These are phyloP conservation scores for Dactylorhiza incarnata DNA, from an alignment of 106 monocot genomes.

Conservation along the genomic window DNA sequence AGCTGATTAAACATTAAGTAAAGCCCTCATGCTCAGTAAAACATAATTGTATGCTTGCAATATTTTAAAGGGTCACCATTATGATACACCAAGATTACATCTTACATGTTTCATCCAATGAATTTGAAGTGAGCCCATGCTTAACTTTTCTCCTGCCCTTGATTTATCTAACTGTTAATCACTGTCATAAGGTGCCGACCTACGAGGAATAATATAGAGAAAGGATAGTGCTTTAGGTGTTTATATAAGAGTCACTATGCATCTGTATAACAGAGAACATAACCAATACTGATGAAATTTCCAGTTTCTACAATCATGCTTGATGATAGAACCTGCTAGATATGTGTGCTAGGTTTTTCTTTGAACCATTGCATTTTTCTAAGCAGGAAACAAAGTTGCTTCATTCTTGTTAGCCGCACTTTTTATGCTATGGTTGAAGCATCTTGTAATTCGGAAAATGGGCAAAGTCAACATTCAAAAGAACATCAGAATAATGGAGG, in stretches of 20 bases:
- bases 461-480: constrained; percentile 8
- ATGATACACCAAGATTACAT: not conserved
- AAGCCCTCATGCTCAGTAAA: not conserved
- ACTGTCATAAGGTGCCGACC: not conserved
- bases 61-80: not conserved
- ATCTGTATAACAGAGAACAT: not conserved
- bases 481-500: not conserved
- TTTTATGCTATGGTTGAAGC: constrained; percentile 7
- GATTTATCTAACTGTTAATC: not conserved
- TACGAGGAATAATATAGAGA: not conserved
- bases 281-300: not conserved
- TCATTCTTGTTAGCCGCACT: constrained; percentile 8
- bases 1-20: not conserved
- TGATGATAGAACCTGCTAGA: not conserved
- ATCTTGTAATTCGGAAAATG: constrained; percentile 5
- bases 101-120: not conserved
- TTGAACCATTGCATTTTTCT: not conserved
- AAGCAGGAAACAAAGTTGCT: constrained; percentile 17
- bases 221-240: not conserved
- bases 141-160: not conserved
- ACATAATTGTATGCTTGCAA: not conserved
- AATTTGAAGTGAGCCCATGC: not conserved
- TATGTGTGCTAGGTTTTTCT: not conserved
- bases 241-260: not conserved
- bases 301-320: not conserved